phyloP scores from a whole-genome alignment of 2,329 filamentous ascomycete species.

The Apiospora marii region DNA sequence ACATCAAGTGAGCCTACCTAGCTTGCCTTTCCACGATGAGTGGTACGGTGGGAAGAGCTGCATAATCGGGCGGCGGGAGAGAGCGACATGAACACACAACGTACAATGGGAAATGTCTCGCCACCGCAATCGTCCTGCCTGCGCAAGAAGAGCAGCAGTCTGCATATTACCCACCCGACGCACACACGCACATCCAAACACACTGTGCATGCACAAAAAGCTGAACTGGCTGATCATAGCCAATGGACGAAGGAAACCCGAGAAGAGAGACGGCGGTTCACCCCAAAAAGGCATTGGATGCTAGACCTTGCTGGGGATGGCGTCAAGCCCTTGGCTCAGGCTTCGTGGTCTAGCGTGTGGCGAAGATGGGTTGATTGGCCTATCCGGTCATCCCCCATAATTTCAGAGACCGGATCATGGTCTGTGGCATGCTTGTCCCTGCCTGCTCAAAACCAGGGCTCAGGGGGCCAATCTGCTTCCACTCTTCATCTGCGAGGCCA shows the following conservation, averaged over 20 bases:
- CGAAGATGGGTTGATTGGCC: constrained; percentile 3
- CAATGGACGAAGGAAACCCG: constrained; percentile 10
- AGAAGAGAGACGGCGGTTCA: constrained; percentile 3
- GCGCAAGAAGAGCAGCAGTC: background rate
- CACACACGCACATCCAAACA: background rate
- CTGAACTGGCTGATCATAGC: background rate
- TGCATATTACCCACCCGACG: background rate
- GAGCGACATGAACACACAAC: constrained; percentile 13
- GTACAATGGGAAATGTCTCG: constrained; percentile 18
- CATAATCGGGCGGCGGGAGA: constrained; percentile 10
- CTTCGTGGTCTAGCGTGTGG: background rate
- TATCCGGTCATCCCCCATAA: background rate
- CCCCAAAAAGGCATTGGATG: background rate
- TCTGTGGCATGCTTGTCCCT: constrained; percentile 17
- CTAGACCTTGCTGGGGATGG: background rate
- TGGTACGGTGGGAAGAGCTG: background rate
- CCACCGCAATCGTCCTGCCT: constrained; percentile 14
- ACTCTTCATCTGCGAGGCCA: constrained; percentile 4
- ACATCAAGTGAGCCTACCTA: background rate
- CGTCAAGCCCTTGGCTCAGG: constrained; percentile 14
- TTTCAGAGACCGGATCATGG: constrained; percentile 14
- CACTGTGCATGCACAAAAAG: constrained; percentile 20
- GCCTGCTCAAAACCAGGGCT: constrained; percentile 13
- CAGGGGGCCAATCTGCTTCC: constrained; percentile 21
- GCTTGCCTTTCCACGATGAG: background rate